phyloP scores from a whole-genome alignment of 345 rosid genomes.

The Anastatica hierochuntica region DNA sequence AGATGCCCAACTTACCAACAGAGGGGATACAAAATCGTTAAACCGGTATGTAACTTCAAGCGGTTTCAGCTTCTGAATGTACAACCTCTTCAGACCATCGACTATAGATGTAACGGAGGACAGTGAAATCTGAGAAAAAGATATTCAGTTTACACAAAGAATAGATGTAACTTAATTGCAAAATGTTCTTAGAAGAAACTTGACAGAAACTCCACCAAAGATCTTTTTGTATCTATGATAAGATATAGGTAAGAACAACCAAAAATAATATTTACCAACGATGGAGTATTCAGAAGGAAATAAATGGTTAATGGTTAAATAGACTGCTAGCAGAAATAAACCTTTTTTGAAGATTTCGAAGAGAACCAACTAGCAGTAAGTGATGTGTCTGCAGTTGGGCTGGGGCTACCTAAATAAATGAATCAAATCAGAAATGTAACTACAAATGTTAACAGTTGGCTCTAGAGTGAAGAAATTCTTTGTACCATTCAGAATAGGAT shows the following conservation, averaged over 20 bases:
- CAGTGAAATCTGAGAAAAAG: slow-evolving; percentile 45
- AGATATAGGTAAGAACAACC: no score
- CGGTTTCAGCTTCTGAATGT: slow-evolving; percentile 86
- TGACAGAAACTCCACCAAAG: no score
- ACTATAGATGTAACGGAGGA: slow-evolving; percentile 84
- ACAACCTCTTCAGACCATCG: slow-evolving; percentile 86
- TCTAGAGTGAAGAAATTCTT: slow-evolving; percentile 3
- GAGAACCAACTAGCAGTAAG: slow-evolving; percentile 72
- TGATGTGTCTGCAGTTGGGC: slow-evolving; percentile 33
- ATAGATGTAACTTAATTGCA: background rate
- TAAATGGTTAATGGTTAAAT: slow-evolving; percentile 1
- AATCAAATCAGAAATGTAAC: background rate
- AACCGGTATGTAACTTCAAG: slow-evolving; percentile 76
- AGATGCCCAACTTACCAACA: slow-evolving; percentile 46
- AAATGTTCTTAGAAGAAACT: background rate
- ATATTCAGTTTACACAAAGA: slow-evolving; percentile 10
- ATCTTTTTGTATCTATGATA: background rate
- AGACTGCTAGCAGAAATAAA: slow-evolving; percentile 11
- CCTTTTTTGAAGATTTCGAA: slow-evolving; percentile 81
- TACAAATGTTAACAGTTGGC: background rate
- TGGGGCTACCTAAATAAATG: slow-evolving; percentile 46
- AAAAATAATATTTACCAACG: background rate
- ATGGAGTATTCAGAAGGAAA: background rate
- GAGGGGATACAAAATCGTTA: slow-evolving; percentile 89
- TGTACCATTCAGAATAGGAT: slow-evolving; percentile 48